Conservation (phyloP, 2,329 filamentous ascomycete genomes). For the Penicillium freii region DNA sequence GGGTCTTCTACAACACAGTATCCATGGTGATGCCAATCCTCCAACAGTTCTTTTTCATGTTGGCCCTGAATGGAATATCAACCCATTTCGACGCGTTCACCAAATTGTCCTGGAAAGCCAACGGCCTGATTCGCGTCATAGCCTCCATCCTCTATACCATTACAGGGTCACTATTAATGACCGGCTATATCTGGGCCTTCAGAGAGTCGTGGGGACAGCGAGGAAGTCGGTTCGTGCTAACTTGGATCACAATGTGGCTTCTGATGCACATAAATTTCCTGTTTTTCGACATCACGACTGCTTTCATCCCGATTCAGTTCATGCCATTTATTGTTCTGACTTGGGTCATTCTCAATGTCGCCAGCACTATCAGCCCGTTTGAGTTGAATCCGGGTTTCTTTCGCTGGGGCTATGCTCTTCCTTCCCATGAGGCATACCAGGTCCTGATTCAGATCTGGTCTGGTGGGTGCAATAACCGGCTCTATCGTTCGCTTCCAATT, state of each 20-base stretch:
- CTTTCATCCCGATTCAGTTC: constrained; percentile 36
- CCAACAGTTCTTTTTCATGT: constrained; percentile 48
- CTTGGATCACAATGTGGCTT: constrained; percentile 44
- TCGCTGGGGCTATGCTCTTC: constrained; percentile 39
- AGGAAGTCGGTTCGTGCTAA: constrained; percentile 37
- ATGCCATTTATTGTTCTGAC: constrained; percentile 42
- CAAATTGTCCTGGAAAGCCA: not conserved
- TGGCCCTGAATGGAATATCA: constrained; percentile 43
- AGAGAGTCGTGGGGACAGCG: constrained; percentile 7
- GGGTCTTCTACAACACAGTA: constrained; percentile 43
- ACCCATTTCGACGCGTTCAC: constrained; percentile 20
- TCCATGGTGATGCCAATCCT: constrained; percentile 43
- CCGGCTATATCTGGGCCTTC: constrained; percentile 4
- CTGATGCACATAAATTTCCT: constrained; percentile 43
- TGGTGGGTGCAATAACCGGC: constrained; percentile 38
- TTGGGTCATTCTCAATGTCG: constrained; percentile 43
- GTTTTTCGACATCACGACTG: constrained; percentile 40
- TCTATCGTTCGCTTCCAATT: constrained; percentile 40
- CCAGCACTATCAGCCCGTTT: constrained; percentile 41
- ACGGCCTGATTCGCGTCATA: not conserved
- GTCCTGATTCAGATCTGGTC: constrained; percentile 45
- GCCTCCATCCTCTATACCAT: constrained; percentile 2
- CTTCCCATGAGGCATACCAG: constrained; percentile 41
- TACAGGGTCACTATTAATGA: not conserved
- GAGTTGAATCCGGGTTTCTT: constrained; percentile 42